Base-by-base conservation (phyloP, 306 rosid species). In the Sphenostylis stenocarpa region DNA sequence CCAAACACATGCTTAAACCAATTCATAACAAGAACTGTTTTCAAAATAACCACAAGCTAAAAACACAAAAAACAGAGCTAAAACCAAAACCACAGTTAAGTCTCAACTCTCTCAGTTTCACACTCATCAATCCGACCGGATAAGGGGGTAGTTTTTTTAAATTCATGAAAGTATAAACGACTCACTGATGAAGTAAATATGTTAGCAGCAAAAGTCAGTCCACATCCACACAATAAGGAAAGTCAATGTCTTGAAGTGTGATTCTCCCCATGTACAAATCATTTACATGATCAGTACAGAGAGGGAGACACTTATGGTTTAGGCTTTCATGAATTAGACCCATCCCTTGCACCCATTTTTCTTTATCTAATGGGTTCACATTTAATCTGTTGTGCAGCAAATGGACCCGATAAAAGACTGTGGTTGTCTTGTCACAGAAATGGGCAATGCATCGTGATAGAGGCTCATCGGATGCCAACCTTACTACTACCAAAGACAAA, bases 391-490 rank as follows among this genome's bases (percentile, higher is more conserved):
- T 91, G 51, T 87, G 96, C 82, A 91, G 70, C 80, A 94, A 70
- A 56, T 81, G 85, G 33, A 91, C 86, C 23, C 93, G 88, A 80
- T 94, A 94, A 34, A 87, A 80, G 49, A 79, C 64, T 19, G 85
- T 81, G 48, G 93, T 86, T 15, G 77, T 87, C 77, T 83, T 81
- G 63, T 85, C 91, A 81, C 98, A 94, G 67, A 94, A 94, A 77
- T 91, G 97, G 56, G 93, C 96, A 77, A 84, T 78, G 56, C 97
- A 94, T 31, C 71, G 70, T 43, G 79, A 73, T 1, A 90, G 84
- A 76, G 85, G 87, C 79, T 94, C 96, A 72, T 91, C 91, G 20
- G 86, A 86, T 61, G 89, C 97, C 84, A 94, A 83, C 79, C 98
- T 89, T 61, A 89, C 82, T 78, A 86, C 38, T 55, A 84, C 88